These are phyloP conservation scores for Fusarium sp. DNA, from an alignment of 2,329 filamentous ascomycete genomes.

Conservation along the genomic window DNA sequence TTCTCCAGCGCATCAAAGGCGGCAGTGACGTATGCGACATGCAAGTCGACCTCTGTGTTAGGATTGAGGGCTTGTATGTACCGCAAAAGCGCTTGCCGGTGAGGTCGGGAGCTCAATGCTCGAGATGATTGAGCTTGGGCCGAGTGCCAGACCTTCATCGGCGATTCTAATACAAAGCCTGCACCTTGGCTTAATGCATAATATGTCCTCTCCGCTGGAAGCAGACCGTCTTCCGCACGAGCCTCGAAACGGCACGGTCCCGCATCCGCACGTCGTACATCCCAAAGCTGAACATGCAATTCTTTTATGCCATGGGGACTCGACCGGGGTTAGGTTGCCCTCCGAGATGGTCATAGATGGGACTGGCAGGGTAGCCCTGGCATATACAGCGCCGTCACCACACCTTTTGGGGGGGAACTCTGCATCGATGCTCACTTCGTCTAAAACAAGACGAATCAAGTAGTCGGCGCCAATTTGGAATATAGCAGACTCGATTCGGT, in stretches of 20 bases:
- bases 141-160: conserved; percentile 5
- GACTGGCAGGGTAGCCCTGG: conserved; percentile 35
- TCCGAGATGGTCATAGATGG: conserved; percentile 34
- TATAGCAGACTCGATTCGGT: background rate
- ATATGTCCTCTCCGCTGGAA: conserved; percentile 11
- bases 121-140: background rate
- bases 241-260: conserved; percentile 21
- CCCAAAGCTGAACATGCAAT: conserved; percentile 21
- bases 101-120: background rate
- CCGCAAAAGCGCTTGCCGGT: conserved; percentile 7
- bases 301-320: conserved; percentile 21
- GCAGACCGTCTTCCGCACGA: conserved; percentile 21
- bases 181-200: conserved; percentile 18
- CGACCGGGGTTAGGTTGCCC: conserved; percentile 28
- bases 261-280: conserved; percentile 17
- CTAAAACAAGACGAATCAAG: conserved; percentile 3
- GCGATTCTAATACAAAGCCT: conserved; percentile 9
- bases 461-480: background rate
- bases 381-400: conserved; percentile 15
- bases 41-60: conserved; percentile 2
- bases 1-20: background rate
- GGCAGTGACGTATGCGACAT: conserved; percentile 10
- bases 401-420: background rate
- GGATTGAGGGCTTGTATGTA: background rate
- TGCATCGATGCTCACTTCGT: conserved; percentile 11